Percentiles rank a stretch among this genome's conserved stretches.
Conservation (phyloP, 805 yeast genomes). For the Clavispora carvajalis region DNA sequence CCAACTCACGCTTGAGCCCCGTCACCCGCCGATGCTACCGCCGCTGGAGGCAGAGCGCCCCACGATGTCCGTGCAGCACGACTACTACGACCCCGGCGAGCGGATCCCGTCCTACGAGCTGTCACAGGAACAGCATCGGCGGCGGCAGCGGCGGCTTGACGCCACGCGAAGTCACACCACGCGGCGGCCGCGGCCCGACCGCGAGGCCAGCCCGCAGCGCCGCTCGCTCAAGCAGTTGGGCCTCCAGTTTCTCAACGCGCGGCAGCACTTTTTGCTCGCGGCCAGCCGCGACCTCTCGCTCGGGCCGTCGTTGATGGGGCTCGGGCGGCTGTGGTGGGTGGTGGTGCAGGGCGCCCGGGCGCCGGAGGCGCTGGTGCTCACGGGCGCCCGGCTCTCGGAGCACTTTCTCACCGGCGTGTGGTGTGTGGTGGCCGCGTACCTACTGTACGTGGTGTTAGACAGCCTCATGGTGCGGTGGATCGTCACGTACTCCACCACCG, state of each 20-base stretch:
- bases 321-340: slow-evolving; percentile 41
- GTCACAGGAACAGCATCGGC: slow-evolving; percentile 27
- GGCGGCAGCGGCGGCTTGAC: slow-evolving; percentile 6
- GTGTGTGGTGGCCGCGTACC: slow-evolving; percentile 84
- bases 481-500: slow-evolving; percentile 80
- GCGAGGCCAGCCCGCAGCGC: slow-evolving; percentile 7
- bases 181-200: too few relatives aligned
- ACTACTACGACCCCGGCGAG: slow-evolving; percentile 26
- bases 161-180: too few relatives aligned
- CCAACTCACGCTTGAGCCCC: too few relatives aligned
- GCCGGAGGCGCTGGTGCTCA: slow-evolving; percentile 23
- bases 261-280: slow-evolving; percentile 71
- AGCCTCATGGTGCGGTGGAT: slow-evolving; percentile 93
- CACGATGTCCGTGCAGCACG: slow-evolving; percentile 12
- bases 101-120: slow-evolving; percentile 39
- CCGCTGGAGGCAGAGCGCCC: too few relatives aligned
- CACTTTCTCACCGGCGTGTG: slow-evolving; percentile 81
- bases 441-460: slow-evolving; percentile 79
- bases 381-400: slow-evolving; percentile 69
- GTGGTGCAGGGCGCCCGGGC: slow-evolving; percentile 21
- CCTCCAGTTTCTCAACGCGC: slow-evolving; percentile 63
- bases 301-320: slow-evolving; percentile 57
- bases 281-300: slow-evolving; percentile 75
- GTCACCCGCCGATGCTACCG: too few relatives aligned
- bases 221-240: slow-evolving; percentile 52